These are phyloP conservation scores for Scutellaria galericulata DNA, from an alignment of 257 asterid species.

Conservation along the genomic window DNA sequence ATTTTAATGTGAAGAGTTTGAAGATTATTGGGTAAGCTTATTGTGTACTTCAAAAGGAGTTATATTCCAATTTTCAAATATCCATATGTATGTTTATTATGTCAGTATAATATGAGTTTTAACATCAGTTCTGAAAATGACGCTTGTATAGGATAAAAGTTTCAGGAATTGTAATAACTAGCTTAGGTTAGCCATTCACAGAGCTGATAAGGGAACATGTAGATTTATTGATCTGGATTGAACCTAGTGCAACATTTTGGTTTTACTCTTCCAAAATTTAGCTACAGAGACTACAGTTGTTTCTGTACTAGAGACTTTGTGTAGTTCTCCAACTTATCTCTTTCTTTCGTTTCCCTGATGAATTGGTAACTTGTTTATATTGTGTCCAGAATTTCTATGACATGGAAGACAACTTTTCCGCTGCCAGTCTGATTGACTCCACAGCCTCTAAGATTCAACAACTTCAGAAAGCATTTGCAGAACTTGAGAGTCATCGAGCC, in stretches of 20 bases:
- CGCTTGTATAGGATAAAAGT: neutral
- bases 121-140: neutral
- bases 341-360: conserved; percentile 1
- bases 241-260: neutral
- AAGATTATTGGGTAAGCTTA: neutral
- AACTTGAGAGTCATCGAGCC: conserved; percentile 84
- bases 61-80: neutral
- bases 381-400: conserved; percentile 41
- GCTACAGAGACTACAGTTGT: neutral
- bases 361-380: conserved; percentile 24
- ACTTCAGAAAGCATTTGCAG: conserved; percentile 87
- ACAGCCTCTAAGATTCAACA: conserved; percentile 76
- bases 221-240: neutral
- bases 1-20: neutral
- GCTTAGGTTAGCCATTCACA: conserved; percentile 3
- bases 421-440: conserved; percentile 62
- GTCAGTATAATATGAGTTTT: neutral
- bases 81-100: neutral
- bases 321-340: conserved; percentile 11
- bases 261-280: neutral
- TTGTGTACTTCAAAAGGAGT: neutral
- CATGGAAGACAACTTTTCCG: conserved; percentile 69
- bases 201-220: neutral
- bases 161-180: neutral
- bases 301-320: neutral